Evolutionary conservation across 345 rosid genomes (phyloP), one percentile per base, ranked within the genome.

Genomic region (Euphorbia peplus): DNA sequence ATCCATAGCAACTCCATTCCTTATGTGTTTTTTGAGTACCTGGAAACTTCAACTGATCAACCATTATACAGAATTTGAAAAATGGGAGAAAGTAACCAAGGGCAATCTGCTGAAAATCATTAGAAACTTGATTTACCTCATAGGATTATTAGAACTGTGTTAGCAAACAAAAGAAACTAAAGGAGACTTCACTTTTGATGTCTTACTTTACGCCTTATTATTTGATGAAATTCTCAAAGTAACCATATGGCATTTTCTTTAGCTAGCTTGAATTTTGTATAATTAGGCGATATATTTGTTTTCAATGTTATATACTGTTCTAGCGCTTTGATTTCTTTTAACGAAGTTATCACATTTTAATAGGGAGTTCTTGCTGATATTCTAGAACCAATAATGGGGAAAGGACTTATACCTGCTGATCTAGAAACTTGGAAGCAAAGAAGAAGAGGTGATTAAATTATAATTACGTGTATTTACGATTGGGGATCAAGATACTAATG

Each of bases 301-400:
- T 67, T 63, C 48, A 39, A 29, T 73, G 25, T 28, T 44, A 47
- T 14, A 35, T 39, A 11, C 9, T 55, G 24, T 29, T 56, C 7
- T 35, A 15, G 48, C 56, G 22, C 66, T 44, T 28, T 5, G 18
- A 29, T 56, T 59, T 4, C 18, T 73, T 16, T 71, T 60, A 42
- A 47, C 22, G 41, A 32, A 53, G 29, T 57, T 76, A 15, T 35
- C 26, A 46, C 66, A 60, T 65, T 73, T 64, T 79, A 28, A 63
- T 16, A 93, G 96, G 98, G 98, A 71, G 88, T 93, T 82, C 97
- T 93, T 80, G 96, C 98, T 76, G 97, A 93, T 78, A 93, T 93
- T 71, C 83, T 90, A 44, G 98, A 90, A 76, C 97, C 98, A 4
- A 90, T 90, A 78, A 93, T 93, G 98, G 98, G 97, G 3, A 93